phyloP scores from a whole-genome alignment of 371 early-diverging fungal species.

The Syncephalastrum sp. region DNA sequence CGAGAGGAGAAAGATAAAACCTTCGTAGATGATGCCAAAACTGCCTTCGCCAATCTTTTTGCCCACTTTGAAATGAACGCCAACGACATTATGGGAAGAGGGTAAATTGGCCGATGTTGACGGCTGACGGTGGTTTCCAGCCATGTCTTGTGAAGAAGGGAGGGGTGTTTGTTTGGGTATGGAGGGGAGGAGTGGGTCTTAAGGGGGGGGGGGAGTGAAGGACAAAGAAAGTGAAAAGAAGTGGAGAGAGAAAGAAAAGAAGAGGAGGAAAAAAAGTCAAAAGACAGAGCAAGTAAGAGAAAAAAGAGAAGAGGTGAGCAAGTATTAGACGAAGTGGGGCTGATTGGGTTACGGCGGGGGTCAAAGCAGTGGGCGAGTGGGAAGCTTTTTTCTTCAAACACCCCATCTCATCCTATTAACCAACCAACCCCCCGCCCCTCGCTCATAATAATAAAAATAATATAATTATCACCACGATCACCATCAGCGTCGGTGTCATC shows the following conservation, averaged over 20 bases:
- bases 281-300: constrained; percentile 1
- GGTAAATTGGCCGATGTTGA: constrained; percentile 15
- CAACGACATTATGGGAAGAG: constrained; percentile 62
- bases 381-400: constrained; percentile 2
- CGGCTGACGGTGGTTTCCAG: constrained; percentile 10
- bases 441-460: neutral
- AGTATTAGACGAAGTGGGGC: neutral
- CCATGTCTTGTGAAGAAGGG: constrained; percentile 16
- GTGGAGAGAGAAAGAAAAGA: neutral
- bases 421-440: neutral
- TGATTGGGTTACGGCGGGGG: neutral
- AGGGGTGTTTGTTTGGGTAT: neutral
- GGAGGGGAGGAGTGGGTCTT: no score
- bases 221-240: constrained; percentile 2
- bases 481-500: neutral
- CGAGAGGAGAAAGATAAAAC: constrained; percentile 39
- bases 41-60: constrained; percentile 93
- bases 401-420: neutral
- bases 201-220: no score
- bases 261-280: neutral
- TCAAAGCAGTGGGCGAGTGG: constrained; percentile 1
- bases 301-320: constrained; percentile 2
- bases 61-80: constrained; percentile 90
- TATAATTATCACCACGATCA: neutral
- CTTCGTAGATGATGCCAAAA: constrained; percentile 96